Conservation (phyloP, 352 stramenopile genomes). For the Phytophthora lateralis region DNA sequence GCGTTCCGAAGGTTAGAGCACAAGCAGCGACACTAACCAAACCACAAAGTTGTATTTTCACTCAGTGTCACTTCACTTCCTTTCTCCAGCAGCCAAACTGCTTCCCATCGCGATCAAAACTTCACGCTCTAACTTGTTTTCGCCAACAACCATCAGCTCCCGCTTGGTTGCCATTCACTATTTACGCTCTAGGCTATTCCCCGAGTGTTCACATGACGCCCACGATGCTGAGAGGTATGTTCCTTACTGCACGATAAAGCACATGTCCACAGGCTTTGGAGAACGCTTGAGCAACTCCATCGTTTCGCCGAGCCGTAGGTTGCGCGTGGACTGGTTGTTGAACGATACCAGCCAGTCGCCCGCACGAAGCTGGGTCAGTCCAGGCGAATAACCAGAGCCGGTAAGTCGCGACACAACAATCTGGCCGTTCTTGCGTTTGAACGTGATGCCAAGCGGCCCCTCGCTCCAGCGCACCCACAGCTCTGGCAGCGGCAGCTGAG, state of each 20-base stretch:
- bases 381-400: slow-evolving; percentile 64
- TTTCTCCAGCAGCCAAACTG: slow-evolving; percentile 7
- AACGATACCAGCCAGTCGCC: slow-evolving; percentile 85
- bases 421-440: slow-evolving; percentile 77
- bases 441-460: slow-evolving; percentile 78
- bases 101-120: slow-evolving; percentile 13
- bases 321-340: slow-evolving; percentile 64
- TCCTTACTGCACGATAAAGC: slow-evolving; percentile 74
- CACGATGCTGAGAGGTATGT: neutral
- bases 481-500: slow-evolving; percentile 53
- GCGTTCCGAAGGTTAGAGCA: slow-evolving; percentile 16
- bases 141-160: slow-evolving; percentile 9
- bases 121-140: slow-evolving; percentile 10
- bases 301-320: slow-evolving; percentile 70
- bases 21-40: slow-evolving; percentile 12
- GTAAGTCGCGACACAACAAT: slow-evolving; percentile 83
- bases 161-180: slow-evolving; percentile 34
- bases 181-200: slow-evolving; percentile 30
- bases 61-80: slow-evolving; percentile 30
- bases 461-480: slow-evolving; percentile 78
- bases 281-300: slow-evolving; percentile 83
- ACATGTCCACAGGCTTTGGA: slow-evolving; percentile 80
- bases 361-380: slow-evolving; percentile 64
- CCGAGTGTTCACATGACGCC: slow-evolving; percentile 19
- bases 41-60: slow-evolving; percentile 17